Base-by-base conservation (phyloP, 2,329 filamentous ascomycete genomes). In the Xylariaceae sp. region DNA sequence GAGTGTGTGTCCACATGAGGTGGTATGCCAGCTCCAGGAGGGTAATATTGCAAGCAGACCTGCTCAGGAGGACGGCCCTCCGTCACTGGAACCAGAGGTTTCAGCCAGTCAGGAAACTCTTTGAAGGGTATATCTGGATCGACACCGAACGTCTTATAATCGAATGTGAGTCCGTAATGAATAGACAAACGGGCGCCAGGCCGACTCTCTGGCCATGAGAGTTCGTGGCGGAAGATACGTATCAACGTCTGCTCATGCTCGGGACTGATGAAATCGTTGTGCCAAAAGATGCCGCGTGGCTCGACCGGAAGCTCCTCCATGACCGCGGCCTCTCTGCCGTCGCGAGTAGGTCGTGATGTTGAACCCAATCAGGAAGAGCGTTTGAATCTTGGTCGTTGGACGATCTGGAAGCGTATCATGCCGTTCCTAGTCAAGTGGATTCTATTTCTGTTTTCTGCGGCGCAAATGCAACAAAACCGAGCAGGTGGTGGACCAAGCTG, bases 1-100 rank as follows among this genome's bases (percentile, higher is more conserved):
- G 61, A 65, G 56, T 80, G 78, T 3, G 77, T 78, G 58, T 81
- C 78, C 39, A 76, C 76, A 50, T 81, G 78, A 0, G 78, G 78
- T 9, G 78, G 78, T 49, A 81, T 81, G 2, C 78, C 78, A 0
- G 72, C 64, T 4, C 78, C 78, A 0, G 77, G 77, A 0, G 78
- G 73, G 52, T 81, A 81, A 54, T 79, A 72, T 59, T 81, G 77
- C 29, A 56, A 61, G 48, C 76, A 80, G 49, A 81, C 75, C 53
- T 81, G 78, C 38, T 79, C 75, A 0, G 75, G 74, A 0, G 64
- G 64, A 0, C 69, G 64, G 29, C 48, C 48, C 43, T 74, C 72
- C 0, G 64, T 59, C 2, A 54, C 58, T 0, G 74, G 69, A 3
- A 78, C 62, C 1, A 78, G 59, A 1, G 72, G 70, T 3, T 57